Evolutionary conservation across 176 grass and related monocot species (phyloP), one percentile per base, ranked within the genome.

Genomic region (Eragrostis nindensis): DNA sequence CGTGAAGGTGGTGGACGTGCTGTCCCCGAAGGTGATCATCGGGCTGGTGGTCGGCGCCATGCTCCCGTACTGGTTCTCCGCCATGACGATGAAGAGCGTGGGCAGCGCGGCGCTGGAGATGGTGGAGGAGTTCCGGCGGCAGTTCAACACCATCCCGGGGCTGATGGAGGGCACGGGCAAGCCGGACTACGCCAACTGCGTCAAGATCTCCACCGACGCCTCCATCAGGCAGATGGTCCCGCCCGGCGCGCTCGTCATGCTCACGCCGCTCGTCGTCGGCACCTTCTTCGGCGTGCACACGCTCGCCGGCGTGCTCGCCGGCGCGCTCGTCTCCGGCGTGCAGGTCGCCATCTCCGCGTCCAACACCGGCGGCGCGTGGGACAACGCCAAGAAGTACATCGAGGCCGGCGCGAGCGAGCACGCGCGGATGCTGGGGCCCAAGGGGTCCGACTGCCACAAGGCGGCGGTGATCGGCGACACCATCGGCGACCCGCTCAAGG

Each of bases 361-460:
- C 0, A 91, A 87, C 71, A 91, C 76, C 8, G 84, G 81, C 55
- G 85, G 85, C 30, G 83, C 88, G 7, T 87, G 89, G 85, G 89
- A 91, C 56, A 91, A 91, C 63, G 85, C 85, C 7, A 91, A 91
- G 85, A 91, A 87, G 55, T 87, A 91, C 68, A 91, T 91, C 46
- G 85, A 91, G 85, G 84, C 84, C 10, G 89, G 89, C 0, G 89
- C 89, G 10, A 84, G 70, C 12, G 84, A 91, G 32, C 89, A 91
- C 36, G 84, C 89, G 0, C 44, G 84, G 18, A 66, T 65, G 45
- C 84, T 91, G 9, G 80, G 89, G 15, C 89, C 89, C 4, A 91
- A 84, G 66, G 89, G 89, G 0, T 87, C 84, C 0, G 76, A 87
- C 15, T 82, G 79, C 63, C 89, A 90, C 70, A 90, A 71, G 69